Conservation (phyloP, 2,329 filamentous ascomycete species). For the Tetracladium maxilliforme region DNA sequence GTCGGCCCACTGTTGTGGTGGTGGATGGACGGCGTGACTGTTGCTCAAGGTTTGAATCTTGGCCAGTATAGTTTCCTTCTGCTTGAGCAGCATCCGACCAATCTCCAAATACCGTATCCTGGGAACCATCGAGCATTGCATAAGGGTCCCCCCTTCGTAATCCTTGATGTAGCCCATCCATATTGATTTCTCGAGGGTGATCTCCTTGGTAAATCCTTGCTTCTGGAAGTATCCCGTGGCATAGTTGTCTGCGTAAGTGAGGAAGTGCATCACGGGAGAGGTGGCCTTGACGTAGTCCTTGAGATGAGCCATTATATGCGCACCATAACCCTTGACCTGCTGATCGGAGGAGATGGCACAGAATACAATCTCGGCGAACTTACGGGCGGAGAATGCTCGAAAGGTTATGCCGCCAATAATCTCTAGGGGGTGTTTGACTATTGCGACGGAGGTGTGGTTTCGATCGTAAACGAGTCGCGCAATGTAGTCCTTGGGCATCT, state of each 20-base stretch:
- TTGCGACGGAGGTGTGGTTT: slow-evolving; percentile 83
- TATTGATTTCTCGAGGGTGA: slow-evolving; percentile 68
- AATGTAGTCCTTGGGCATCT: slow-evolving; percentile 99
- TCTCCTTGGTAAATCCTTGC: slow-evolving; percentile 93
- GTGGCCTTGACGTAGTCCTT: slow-evolving; percentile 95
- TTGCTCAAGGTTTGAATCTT: slow-evolving; percentile 83
- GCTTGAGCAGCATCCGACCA: slow-evolving; percentile 82
- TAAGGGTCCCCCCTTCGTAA: slow-evolving; percentile 91
- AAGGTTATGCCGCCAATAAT: slow-evolving; percentile 93
- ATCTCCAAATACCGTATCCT: slow-evolving; percentile 82
- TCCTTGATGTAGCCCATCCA: slow-evolving; percentile 99
- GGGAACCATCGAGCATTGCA: slow-evolving; percentile 94
- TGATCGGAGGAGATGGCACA: slow-evolving; percentile 91
- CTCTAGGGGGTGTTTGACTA: slow-evolving; percentile 84
- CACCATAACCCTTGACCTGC: slow-evolving; percentile 91
- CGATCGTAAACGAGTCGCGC: slow-evolving; percentile 88
- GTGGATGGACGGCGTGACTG: slow-evolving; percentile 68
- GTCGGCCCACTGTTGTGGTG: slow-evolving; percentile 69
- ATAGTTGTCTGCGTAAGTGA: slow-evolving; percentile 94
- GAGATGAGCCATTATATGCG: slow-evolving; percentile 87
- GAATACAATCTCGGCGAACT: slow-evolving; percentile 93
- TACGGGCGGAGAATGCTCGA: slow-evolving; percentile 73
- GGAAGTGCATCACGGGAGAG: slow-evolving; percentile 87
- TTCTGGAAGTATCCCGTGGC: slow-evolving; percentile 97
- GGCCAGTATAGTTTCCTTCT: slow-evolving; percentile 81